Evolutionary conservation across 495 filamentous ascomycete species (phyloP).

Genomic region (Lasiosphaeris hirsuta): DNA sequence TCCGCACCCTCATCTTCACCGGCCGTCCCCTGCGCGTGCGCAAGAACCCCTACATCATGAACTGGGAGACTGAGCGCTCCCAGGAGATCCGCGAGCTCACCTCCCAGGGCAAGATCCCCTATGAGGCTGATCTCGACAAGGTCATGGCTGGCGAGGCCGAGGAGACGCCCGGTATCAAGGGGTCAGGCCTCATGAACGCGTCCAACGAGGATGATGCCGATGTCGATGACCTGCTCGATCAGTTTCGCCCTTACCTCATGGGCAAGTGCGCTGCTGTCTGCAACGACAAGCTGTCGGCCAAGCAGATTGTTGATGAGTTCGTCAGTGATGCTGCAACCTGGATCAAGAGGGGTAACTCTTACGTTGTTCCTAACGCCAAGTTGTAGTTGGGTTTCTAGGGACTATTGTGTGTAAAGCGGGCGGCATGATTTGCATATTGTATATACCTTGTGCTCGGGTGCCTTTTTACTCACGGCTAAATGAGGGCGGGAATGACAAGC

Average conservation of each 20-base stretch:
- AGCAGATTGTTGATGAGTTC: conserved; percentile 92
- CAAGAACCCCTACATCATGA: conserved; percentile 85
- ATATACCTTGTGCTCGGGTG: too few relatives aligned
- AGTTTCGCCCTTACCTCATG: conserved; percentile 90
- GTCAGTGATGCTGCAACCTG: conserved; percentile 67
- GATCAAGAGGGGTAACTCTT: conserved; percentile 26
- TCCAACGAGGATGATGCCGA: conserved; percentile 58
- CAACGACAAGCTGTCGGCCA: conserved; percentile 88
- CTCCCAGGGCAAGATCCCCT: conserved; percentile 82
- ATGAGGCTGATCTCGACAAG: conserved; percentile 90
- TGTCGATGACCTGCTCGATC: conserved; percentile 75
- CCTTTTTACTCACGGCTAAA: too few relatives aligned
- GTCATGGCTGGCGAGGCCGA: conserved; percentile 50
- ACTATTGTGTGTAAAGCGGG: too few relatives aligned
- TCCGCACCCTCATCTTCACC: conserved; percentile 97
- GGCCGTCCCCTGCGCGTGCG: conserved; percentile 91
- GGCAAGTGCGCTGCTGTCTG: conserved; percentile 93
- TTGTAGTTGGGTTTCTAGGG: conserved; percentile 3
- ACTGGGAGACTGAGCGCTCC: conserved; percentile 91
- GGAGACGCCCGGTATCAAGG: conserved; percentile 73
- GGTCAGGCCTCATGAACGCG: conserved; percentile 67
- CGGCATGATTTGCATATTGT: too few relatives aligned
- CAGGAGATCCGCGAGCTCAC: conserved; percentile 91
- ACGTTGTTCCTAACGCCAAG: conserved; percentile 16
- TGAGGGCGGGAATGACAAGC: too few relatives aligned